Conservation (phyloP, 768 basidiomycete genomes). For the Macrocybe gigantea region DNA sequence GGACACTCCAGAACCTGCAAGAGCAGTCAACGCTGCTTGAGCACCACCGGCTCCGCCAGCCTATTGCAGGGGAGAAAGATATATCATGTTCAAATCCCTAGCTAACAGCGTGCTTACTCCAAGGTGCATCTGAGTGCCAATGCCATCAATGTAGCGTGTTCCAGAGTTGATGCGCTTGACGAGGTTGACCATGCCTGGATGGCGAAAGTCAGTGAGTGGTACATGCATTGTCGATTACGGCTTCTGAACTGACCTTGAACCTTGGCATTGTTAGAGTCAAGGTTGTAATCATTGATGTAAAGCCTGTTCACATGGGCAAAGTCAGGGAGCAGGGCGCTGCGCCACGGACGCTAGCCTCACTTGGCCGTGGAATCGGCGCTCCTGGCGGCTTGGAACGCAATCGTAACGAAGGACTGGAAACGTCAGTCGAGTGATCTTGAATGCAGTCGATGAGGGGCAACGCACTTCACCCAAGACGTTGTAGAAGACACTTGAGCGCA, state of each 20-base stretch:
- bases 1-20: constrained; percentile 32
- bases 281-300: constrained; percentile 41
- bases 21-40: constrained; percentile 35
- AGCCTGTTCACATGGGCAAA: constrained; percentile 11
- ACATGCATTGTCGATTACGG: too few species aligned
- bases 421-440: constrained; percentile 3
- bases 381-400: constrained; percentile 48
- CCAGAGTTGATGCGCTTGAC: constrained; percentile 31
- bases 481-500: constrained; percentile 41
- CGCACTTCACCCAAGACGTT: constrained; percentile 40
- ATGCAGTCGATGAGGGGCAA: not conserved
- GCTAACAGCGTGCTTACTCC: constrained; percentile 7
- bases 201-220: too few species aligned
- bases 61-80: constrained; percentile 10
- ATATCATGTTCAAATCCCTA: not conserved
- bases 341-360: constrained; percentile 18
- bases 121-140: constrained; percentile 48
- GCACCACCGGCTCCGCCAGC: constrained; percentile 34
- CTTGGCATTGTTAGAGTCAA: constrained; percentile 46
- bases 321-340: not conserved
- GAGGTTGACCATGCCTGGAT: constrained; percentile 22
- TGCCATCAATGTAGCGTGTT: constrained; percentile 39
- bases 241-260: constrained; percentile 16
- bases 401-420: constrained; percentile 36
- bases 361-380: constrained; percentile 44